These are phyloP conservation scores for Diplosphaera chodatii DNA, from an alignment of 139 green algal species.

Conservation along the genomic window DNA sequence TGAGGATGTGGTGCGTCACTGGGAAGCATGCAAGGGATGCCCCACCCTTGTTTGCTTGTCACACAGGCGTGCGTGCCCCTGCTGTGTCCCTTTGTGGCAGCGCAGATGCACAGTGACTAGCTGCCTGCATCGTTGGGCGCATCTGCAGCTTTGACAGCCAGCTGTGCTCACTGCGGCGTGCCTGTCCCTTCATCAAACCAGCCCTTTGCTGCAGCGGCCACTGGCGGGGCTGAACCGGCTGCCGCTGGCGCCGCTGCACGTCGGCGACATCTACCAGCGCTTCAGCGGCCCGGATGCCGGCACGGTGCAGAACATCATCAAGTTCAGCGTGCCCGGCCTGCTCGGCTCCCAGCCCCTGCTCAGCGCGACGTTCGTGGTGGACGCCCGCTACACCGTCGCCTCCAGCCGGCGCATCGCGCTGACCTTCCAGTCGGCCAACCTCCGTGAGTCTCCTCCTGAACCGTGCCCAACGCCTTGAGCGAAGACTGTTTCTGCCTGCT, in stretches of 20 bases:
- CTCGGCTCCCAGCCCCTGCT: neutral
- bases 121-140: too few species aligned
- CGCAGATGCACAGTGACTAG: too few species aligned
- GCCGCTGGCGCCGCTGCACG: slow-evolving; percentile 3
- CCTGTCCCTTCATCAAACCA: too few species aligned
- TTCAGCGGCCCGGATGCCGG: slow-evolving; percentile 22
- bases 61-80: too few species aligned
- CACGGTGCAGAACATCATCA: slow-evolving; percentile 45
- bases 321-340: slow-evolving; percentile 20
- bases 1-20: slow-evolving; percentile 27
- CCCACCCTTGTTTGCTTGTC: too few species aligned
- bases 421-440: slow-evolving; percentile 19
- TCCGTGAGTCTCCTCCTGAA: too few species aligned
- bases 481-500: too few species aligned
- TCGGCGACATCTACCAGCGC: slow-evolving; percentile 34
- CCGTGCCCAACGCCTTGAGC: too few species aligned
- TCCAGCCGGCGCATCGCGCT: slow-evolving; percentile 33
- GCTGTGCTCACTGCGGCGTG: too few species aligned
- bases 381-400: slow-evolving; percentile 26
- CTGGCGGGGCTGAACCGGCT: neutral
- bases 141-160: too few species aligned
- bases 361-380: slow-evolving; percentile 22
- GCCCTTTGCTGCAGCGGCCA: slow-evolving; percentile 16
- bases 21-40: too few species aligned
- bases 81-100: too few species aligned